Conservation (phyloP, 257 asterid species). For the Perilla frutescens region DNA sequence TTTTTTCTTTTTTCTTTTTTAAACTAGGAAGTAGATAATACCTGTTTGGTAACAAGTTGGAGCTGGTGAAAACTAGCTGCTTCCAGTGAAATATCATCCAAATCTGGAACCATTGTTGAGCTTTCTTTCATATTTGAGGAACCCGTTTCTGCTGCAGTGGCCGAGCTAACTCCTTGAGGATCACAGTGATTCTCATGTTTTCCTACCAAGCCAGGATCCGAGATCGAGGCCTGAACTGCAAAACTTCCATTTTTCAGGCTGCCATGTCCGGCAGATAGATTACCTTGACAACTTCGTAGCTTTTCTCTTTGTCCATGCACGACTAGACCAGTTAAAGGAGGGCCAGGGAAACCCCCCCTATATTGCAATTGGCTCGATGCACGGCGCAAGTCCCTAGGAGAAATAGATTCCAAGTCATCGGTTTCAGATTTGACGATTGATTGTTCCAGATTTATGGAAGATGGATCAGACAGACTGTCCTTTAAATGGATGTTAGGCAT, state of each 20-base stretch:
- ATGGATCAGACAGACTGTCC: constrained; percentile 47
- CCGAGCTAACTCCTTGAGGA: constrained; percentile 46
- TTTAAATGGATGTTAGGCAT: constrained; percentile 47
- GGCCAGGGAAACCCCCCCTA: constrained; percentile 40
- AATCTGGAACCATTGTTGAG: constrained; percentile 45
- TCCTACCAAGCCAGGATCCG: constrained; percentile 41
- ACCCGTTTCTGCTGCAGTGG: constrained; percentile 48
- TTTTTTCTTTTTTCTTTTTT: not conserved
- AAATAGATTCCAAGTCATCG: constrained; percentile 43
- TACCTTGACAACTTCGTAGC: constrained; percentile 33
- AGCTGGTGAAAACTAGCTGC: constrained; percentile 74
- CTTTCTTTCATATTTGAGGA: constrained; percentile 53
- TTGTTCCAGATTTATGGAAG: constrained; percentile 40
- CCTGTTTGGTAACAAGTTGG: constrained; percentile 73
- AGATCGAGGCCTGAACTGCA: constrained; percentile 40
- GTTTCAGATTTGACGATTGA: constrained; percentile 53
- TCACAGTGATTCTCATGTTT: constrained; percentile 48
- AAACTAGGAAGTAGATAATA: constrained; percentile 23
- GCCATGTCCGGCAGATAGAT: constrained; percentile 28
- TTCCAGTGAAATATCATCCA: constrained; percentile 59
- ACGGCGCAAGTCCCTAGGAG: constrained; percentile 52
- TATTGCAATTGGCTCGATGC: constrained; percentile 52
- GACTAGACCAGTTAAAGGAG: constrained; percentile 44
- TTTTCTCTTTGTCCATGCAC: constrained; percentile 41
- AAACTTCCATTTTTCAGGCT: constrained; percentile 32